A percentile compares a stretch with the other conserved stretches of the same genome.
These are phyloP conservation scores for Cynanchum wilfordii DNA, from an alignment of 257 asterid genomes.

Conservation along the genomic window DNA sequence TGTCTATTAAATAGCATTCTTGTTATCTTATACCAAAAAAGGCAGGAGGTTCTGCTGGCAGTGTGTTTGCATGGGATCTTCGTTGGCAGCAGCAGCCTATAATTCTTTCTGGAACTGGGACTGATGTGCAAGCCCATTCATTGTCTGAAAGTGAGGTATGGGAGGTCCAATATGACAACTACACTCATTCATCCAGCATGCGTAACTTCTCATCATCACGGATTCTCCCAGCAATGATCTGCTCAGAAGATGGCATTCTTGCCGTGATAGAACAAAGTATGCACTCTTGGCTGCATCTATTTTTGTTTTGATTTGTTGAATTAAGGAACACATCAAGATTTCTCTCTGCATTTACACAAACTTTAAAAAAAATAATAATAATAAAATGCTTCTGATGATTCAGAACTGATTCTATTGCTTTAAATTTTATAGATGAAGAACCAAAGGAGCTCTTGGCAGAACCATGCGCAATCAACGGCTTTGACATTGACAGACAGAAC, in stretches of 20 bases:
- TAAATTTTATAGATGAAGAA: conserved; percentile 52
- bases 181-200: conserved; percentile 54
- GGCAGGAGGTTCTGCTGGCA: conserved; percentile 99
- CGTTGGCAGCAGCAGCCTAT: conserved; percentile 74
- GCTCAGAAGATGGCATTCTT: conserved; percentile 96
- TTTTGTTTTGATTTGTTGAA: neutral
- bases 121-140: conserved; percentile 36
- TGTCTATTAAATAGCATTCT: conserved; percentile 7
- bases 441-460: conserved; percentile 79
- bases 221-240: conserved; percentile 83
- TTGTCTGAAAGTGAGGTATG: conserved; percentile 79
- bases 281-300: conserved; percentile 2
- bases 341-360: neutral
- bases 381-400: conserved; percentile 10
- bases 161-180: conserved; percentile 88
- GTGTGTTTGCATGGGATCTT: conserved; percentile 91
- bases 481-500: conserved; percentile 78
- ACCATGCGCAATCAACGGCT: conserved; percentile 88
- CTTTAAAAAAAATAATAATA: too few species aligned
- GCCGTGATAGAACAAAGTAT: conserved; percentile 79
- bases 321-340: neutral
- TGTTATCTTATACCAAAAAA: conserved; percentile 28
- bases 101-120: conserved; percentile 47
- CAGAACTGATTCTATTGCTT: conserved; percentile 15
- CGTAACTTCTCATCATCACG: conserved; percentile 50